Evolutionary conservation across 139 green algal species (phyloP).

Genomic region (Pleodorina starrii): DNA sequence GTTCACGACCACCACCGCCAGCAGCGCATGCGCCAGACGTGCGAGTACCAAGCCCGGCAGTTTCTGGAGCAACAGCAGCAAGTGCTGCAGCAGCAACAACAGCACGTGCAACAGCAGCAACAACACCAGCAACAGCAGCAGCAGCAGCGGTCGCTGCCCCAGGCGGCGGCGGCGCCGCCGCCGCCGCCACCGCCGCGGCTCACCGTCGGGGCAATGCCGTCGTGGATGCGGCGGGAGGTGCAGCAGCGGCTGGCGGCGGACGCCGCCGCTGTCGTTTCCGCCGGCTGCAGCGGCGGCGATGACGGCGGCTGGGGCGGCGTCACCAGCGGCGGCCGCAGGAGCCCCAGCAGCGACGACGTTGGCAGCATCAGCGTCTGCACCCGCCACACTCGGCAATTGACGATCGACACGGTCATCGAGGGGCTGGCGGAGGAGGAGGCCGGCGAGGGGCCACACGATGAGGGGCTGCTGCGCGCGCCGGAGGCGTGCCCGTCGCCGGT

Average conservation of each 20-base stretch:
- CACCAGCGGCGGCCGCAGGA: not conserved
- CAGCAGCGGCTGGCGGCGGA: not conserved
- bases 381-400: not conserved
- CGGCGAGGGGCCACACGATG: not conserved
- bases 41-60: not conserved
- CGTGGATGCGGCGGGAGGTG: conserved; percentile 26
- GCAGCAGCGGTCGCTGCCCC: not conserved
- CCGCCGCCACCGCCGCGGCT: not conserved
- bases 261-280: not conserved
- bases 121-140: conserved; percentile 1
- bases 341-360: not conserved
- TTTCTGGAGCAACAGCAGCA: not conserved
- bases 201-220: not conserved
- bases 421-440: not conserved
- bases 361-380: not conserved
- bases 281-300: not conserved
- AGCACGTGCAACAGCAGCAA: not conserved
- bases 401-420: not conserved
- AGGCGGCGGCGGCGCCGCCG: not conserved
- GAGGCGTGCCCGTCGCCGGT: not conserved
- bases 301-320: not conserved
- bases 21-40: not conserved
- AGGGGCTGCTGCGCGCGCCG: not conserved
- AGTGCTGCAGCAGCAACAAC: not conserved
- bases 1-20: not conserved